Percentiles rank a stretch among this genome's conserved stretches.
Evolutionary conservation across 2,329 filamentous ascomycete species (phyloP).

Genomic region (Colletotrichum sp.): DNA sequence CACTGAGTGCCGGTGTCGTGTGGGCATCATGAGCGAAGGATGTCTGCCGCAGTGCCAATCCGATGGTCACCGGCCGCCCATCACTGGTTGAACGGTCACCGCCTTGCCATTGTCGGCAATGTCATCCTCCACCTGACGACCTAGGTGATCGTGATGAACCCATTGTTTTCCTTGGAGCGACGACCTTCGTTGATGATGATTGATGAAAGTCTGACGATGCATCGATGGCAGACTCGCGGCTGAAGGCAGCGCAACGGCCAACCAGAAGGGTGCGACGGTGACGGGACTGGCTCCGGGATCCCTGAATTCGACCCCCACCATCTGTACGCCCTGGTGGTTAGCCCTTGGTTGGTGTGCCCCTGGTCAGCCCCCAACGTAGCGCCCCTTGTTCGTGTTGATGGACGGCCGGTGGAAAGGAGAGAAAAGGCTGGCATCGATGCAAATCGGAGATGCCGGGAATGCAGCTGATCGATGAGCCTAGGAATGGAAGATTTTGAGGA

Average conservation of each 20-base stretch:
- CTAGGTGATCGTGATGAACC: not conserved
- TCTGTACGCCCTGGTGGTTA: not conserved
- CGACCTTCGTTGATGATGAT: not conserved
- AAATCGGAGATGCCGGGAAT: not conserved
- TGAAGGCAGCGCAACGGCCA: not conserved
- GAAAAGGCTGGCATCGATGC: not conserved
- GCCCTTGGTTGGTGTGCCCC: not conserved
- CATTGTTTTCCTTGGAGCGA: not conserved
- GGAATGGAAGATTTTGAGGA: not conserved
- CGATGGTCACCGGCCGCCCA: not conserved
- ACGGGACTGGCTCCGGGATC: constrained; percentile 16
- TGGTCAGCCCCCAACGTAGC: not conserved
- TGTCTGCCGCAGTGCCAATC: not conserved
- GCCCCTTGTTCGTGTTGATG: not conserved
- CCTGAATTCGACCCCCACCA: not conserved
- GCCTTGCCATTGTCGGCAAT: not conserved
- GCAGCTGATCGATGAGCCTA: not conserved
- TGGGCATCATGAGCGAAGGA: not conserved
- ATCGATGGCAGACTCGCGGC: not conserved
- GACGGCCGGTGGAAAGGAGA: not conserved
- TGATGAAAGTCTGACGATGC: not conserved
- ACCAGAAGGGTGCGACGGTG: not conserved
- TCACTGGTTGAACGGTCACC: not conserved
- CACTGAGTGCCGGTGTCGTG: not conserved
- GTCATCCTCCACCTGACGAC: not conserved